Evolutionary conservation across 1,139 yeast species (phyloP).

Genomic region (Martiniozyma asiatica): DNA sequence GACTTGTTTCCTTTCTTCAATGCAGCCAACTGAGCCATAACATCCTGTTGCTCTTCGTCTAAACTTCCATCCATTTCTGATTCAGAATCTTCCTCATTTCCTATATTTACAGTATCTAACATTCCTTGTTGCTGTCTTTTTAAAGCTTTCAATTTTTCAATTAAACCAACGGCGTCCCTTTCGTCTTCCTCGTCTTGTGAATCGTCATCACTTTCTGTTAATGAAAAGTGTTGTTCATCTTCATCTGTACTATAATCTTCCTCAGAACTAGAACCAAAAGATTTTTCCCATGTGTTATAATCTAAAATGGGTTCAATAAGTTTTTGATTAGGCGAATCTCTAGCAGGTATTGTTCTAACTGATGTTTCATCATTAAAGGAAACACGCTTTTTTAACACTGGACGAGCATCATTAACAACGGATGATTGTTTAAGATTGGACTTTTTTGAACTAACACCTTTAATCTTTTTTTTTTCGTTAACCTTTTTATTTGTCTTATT

Average conservation of each 20-base stretch:
- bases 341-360: constrained; percentile 9
- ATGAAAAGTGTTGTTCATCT: constrained; percentile 4
- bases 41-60: constrained; percentile 14
- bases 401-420: background rate
- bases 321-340: constrained; percentile 7
- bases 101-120: constrained; percentile 3
- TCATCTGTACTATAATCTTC: constrained; percentile 10
- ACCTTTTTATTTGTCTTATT: background rate
- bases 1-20: too few relatives aligned
- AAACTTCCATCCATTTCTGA: constrained; percentile 5
- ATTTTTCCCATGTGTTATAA: constrained; percentile 9
- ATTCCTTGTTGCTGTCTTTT: constrained; percentile 14
- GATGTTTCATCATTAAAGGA: constrained; percentile 19
- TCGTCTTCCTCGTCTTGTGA: constrained; percentile 19
- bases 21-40: too few relatives aligned
- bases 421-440: too few relatives aligned
- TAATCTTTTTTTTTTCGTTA: background rate
- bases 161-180: constrained; percentile 7
- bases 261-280: constrained; percentile 9
- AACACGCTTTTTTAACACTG: constrained; percentile 9
- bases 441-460: too few relatives aligned
- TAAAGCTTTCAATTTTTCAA: constrained; percentile 9
- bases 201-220: constrained; percentile 15
- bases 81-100: constrained; percentile 16
- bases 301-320: constrained; percentile 11